Evolutionary conservation across 2,329 filamentous ascomycete genomes (phyloP).

Genomic region (Neopestalotiopsis sp.): DNA sequence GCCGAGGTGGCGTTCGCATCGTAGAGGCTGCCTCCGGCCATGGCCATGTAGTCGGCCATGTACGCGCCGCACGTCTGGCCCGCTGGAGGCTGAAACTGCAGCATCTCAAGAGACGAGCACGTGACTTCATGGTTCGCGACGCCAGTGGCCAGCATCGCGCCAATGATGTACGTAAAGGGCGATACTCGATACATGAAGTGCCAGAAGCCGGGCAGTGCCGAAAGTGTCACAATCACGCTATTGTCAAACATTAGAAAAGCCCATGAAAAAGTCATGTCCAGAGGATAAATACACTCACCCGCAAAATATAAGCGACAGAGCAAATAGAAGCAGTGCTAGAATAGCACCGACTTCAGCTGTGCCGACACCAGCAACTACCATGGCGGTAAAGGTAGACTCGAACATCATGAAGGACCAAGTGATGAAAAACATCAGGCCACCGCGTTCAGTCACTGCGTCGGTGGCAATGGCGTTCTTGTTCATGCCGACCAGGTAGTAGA

Average conservation of each 20-base stretch:
- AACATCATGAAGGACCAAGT: conserved; percentile 79
- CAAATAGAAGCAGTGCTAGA: conserved; percentile 77
- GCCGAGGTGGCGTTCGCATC: conserved; percentile 45
- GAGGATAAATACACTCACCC: conserved; percentile 39
- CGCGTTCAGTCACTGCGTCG: conserved; percentile 68
- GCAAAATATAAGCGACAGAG: conserved; percentile 75
- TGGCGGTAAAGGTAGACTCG: conserved; percentile 79
- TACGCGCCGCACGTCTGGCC: conserved; percentile 62
- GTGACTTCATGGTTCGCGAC: conserved; percentile 64
- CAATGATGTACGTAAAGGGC: conserved; percentile 76
- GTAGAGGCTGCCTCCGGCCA: conserved; percentile 55
- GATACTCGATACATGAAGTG: conserved; percentile 75
- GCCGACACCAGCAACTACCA: conserved; percentile 78
- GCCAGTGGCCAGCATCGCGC: conserved; percentile 66
- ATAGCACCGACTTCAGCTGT: conserved; percentile 79
- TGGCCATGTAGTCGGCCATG: conserved; percentile 52
- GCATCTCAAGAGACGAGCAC: conserved; percentile 69
- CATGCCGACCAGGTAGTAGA: conserved; percentile 86
- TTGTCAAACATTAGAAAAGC: not conserved
- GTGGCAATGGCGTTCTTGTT: conserved; percentile 70
- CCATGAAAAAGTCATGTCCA: not conserved
- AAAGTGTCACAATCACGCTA: conserved; percentile 65
- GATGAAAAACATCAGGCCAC: conserved; percentile 80
- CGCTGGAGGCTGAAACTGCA: conserved; percentile 62
- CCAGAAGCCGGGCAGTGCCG: conserved; percentile 67